Percentiles rank a stretch among this genome's conserved stretches.
Evolutionary conservation across 768 basidiomycete genomes (phyloP).

Genomic region (Hypholoma fasciculare): DNA sequence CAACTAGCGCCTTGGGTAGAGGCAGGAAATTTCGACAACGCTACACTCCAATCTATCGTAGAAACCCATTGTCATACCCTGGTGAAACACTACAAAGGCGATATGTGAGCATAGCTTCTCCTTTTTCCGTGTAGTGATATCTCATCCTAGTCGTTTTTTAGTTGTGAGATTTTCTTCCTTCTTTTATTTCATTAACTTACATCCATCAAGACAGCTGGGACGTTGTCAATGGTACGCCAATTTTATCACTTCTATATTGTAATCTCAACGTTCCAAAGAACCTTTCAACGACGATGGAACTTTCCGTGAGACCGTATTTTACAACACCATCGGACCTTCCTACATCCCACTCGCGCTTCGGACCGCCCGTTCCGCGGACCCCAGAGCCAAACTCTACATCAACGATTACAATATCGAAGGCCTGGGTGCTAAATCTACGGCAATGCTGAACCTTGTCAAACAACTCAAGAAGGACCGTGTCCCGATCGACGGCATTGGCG

Average conservation of each 20-base stretch:
- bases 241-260: conserved; percentile 19
- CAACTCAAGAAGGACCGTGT: conserved; percentile 44
- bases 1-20: conserved; percentile 56
- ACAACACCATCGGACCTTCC: conserved; percentile 43
- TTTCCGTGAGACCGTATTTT: conserved; percentile 53
- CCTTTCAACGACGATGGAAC: conserved; percentile 65
- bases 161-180: conserved; percentile 14
- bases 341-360: conserved; percentile 52
- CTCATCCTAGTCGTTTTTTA: not conserved
- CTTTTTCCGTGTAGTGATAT: not conserved
- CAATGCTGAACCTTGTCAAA: conserved; percentile 52
- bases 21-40: conserved; percentile 39
- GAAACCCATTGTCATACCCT: conserved; percentile 48
- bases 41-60: conserved; percentile 42
- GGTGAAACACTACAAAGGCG: conserved; percentile 50
- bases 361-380: conserved; percentile 55
- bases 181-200: not conserved
- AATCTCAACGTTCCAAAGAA: conserved; percentile 52
- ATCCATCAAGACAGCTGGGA: conserved; percentile 41
- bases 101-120: conserved; percentile 31
- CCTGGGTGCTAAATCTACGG: conserved; percentile 52
- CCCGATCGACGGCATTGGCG: conserved; percentile 62
- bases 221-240: conserved; percentile 42
- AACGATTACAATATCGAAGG: conserved; percentile 44
- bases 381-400: conserved; percentile 54